Evolutionary conservation across 1,139 yeast species (phyloP), one percentile per base, ranked within the genome.

Genomic region (Protomyces inouyei): DNA sequence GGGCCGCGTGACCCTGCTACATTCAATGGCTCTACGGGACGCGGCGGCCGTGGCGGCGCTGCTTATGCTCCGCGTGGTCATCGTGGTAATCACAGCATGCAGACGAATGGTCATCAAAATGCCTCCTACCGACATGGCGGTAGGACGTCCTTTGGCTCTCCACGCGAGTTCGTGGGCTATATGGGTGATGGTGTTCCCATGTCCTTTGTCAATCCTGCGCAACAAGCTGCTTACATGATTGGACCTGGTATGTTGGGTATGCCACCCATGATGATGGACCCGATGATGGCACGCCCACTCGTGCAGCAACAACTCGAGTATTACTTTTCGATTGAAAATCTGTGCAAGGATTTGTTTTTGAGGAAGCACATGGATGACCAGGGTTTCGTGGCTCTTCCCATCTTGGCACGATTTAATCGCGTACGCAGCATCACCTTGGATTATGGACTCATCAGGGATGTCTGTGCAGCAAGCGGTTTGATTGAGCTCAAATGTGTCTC

Each of bases 241-340:
- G 48, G 23, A 8, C 43, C 43, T 4, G 48, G 23, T 18, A 18
- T 43, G 25, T 10, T 43, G 48, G 48, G 48, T 3, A 45, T 59
- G 35, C 52, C 56, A 10, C 55, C 61, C 5, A 45, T 59, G 35
- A 52, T 59, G 63, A 52, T 59, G 23, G 63, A 59, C 35, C 63
- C 63, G 12, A 37, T 59, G 35, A 51, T 59, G 37, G 63, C 63
- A 21, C 63, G 57, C 14, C 57, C 52, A 14, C 53, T 59, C 37
- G 55, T 59, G 16, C 53, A 52, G 28, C 53, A 59, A 25, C 63
- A 59, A 21, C 54, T 57, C 66, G 93, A 89, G 73, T 93, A 92
- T 78, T 93, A 93, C 76, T 87, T 93, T 76, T 86, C 95, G 35
- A 81, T 86, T 65, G 96, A 91, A 72, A 93, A 93, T 76, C 81